phyloP scores from a whole-genome alignment of 768 basidiomycete species.

The Pisolithus microcarpus region DNA sequence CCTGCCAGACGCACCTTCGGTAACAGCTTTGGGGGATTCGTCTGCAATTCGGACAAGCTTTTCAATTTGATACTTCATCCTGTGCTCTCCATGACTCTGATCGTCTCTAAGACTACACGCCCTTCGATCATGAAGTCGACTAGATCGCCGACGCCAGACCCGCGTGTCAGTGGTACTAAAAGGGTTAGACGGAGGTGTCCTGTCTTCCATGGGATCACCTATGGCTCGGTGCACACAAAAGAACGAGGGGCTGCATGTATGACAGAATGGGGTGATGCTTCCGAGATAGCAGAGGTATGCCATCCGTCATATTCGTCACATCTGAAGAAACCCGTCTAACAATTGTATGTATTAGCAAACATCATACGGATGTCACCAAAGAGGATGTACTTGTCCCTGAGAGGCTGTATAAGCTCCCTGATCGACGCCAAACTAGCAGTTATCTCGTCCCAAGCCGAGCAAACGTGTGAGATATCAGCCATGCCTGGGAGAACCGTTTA shows the following conservation, averaged over 20 bases:
- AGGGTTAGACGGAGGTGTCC: conserved; percentile 41
- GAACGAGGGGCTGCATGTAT: conserved; percentile 76
- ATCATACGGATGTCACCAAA: background rate
- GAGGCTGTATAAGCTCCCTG: conserved; percentile 45
- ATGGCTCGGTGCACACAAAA: conserved; percentile 60
- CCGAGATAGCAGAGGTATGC: background rate
- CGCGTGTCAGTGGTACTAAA: conserved; percentile 54
- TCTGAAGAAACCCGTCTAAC: too few relatives aligned
- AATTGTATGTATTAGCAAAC: conserved; percentile 11
- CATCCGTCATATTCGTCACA: too few relatives aligned
- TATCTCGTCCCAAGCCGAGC: conserved; percentile 45
- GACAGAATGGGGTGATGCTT: conserved; percentile 81
- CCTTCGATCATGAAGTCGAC: conserved; percentile 75
- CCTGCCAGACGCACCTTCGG: conserved; percentile 47
- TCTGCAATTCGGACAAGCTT: conserved; percentile 82
- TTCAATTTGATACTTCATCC: conserved; percentile 93
- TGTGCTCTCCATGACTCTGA: conserved; percentile 68
- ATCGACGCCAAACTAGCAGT: conserved; percentile 38
- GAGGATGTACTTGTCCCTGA: conserved; percentile 47
- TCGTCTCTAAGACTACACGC: conserved; percentile 77
- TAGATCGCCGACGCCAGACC: conserved; percentile 58
- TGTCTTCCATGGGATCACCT: conserved; percentile 53
- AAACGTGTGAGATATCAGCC: conserved; percentile 18
- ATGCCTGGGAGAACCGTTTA: conserved; percentile 3
- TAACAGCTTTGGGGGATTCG: conserved; percentile 38